A percentile compares a stretch with the other conserved stretches of the same genome.
phyloP scores from a whole-genome alignment of 176 grass and related monocot genomes.

The Musa acuminata region DNA sequence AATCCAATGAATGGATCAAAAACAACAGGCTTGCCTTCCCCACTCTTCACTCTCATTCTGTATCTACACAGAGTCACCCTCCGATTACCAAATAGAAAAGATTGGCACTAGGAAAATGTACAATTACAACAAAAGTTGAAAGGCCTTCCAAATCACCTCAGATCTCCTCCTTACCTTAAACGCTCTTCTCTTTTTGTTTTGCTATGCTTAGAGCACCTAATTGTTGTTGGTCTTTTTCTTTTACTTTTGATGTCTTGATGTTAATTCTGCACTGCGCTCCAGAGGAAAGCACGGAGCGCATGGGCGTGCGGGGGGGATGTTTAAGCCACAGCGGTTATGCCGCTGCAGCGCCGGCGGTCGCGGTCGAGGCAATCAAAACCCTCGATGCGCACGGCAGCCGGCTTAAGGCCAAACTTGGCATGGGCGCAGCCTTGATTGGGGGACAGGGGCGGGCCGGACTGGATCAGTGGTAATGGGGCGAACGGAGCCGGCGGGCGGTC shows the following conservation, averaged over 20 bases:
- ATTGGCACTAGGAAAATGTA: not conserved
- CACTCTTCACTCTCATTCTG: not conserved
- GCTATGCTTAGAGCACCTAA: constrained; percentile 7
- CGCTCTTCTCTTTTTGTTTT: not conserved
- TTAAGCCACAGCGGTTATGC: constrained; percentile 74
- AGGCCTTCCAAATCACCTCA: constrained; percentile 8
- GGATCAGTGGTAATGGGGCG: not conserved
- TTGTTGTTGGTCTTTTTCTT: not conserved
- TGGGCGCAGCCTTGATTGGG: constrained; percentile 12
- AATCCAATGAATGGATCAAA: not conserved
- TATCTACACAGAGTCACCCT: constrained; percentile 7
- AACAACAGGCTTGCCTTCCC: not conserved
- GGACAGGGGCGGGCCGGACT: not conserved
- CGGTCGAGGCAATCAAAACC: constrained; percentile 98
- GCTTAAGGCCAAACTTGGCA: constrained; percentile 40
- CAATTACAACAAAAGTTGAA: not conserved
- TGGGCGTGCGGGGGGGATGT: not conserved
- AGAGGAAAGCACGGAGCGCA: not conserved
- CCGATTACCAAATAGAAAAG: not conserved
- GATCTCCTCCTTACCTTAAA: not conserved
- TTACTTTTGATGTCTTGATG: not conserved
- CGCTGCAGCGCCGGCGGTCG: constrained; percentile 49
- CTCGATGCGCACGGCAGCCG: constrained; percentile 78
- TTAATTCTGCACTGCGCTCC: not conserved
- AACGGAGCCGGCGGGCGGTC: not conserved